These are phyloP conservation scores for Elsinoe perseae DNA, from an alignment of 2,329 filamentous ascomycete species.

Conservation along the genomic window DNA sequence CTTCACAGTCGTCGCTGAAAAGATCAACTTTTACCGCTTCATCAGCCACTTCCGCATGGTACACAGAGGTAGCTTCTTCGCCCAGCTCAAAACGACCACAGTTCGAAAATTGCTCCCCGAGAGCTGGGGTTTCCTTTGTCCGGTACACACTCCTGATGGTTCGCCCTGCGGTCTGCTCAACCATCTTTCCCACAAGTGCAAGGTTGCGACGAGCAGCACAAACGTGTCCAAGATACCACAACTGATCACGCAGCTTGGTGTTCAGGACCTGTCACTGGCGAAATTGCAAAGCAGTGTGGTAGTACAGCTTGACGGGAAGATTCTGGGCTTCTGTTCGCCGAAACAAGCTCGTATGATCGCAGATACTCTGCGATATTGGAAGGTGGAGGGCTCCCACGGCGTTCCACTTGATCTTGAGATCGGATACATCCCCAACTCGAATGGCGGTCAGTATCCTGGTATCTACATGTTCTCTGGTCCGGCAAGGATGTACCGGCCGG, in stretches of 20 bases:
- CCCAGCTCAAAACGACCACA: conserved; percentile 91
- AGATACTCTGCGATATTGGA: conserved; percentile 88
- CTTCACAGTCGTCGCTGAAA: conserved; percentile 94
- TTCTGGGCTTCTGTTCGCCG: conserved; percentile 84
- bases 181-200: conserved; percentile 91
- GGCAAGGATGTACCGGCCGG: conserved; percentile 80
- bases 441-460: conserved; percentile 90
- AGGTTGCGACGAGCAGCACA: conserved; percentile 67
- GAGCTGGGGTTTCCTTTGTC: conserved; percentile 96
- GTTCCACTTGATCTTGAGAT: conserved; percentile 83
- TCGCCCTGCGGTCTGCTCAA: conserved; percentile 89
- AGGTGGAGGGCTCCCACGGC: conserved; percentile 75
- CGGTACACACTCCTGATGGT: conserved; percentile 95
- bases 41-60: conserved; percentile 99
- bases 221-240: conserved; percentile 68
- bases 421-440: conserved; percentile 79
- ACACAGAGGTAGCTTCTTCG: conserved; percentile 97
- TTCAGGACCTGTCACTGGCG: conserved; percentile 66
- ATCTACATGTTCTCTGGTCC: conserved; percentile 86
- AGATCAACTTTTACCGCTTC: conserved; percentile 97
- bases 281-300: conserved; percentile 76
- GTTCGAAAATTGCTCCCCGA: conserved; percentile 92
- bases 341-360: conserved; percentile 73
- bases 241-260: conserved; percentile 70
- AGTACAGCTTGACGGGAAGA: conserved; percentile 81